Evolutionary conservation across 1,284 basidiomycete species (phyloP), one percentile per base, ranked within the genome.

Genomic region (Malassezia slooffiae): DNA sequence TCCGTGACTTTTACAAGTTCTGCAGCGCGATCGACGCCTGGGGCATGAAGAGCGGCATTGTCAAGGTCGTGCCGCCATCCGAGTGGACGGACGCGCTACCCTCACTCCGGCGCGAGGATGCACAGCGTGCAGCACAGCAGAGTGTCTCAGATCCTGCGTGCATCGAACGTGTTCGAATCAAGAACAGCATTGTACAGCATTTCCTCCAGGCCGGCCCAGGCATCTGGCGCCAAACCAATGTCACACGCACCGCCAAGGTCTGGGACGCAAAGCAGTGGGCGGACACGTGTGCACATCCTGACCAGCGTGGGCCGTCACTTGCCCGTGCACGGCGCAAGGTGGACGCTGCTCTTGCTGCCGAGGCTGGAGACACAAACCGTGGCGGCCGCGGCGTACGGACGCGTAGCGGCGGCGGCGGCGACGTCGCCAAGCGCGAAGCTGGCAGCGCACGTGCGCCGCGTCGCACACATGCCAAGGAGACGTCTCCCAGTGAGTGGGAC

Each of bases 241-340:
- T 65, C 43, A 59, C 58, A 22, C 60, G 58, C 21, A 58, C 60
- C 1, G 48, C 50, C 29, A 63, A 62, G 50, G 44, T 59, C 7
- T 62, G 55, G 55, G 65, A 69, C 29, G 57, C 54, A 15, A 65
- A 65, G 54, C 62, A 66, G 39, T 69, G 66, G 66, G 50, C 57
- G 6, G 64, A 69, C 8, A 17, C 51, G 16, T 65, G 64, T 41
- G 23, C 46, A 24, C 35, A 47, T n/a, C 32, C 47, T 11, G 50
- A 32, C 17, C 58, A 58, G 32, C 55, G 60, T 30, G 64, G 62
- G n/a, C 66, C 66, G 16, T 50, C 63, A 33, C 57, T 69, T 52
- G 41, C 51, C 9, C 54, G 60, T 23, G 58, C 67, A 50, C 58
- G 58, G 43, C 55, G 54, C 43, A 61, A 65, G 41, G 57, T 55